Evolutionary conservation across 2,329 filamentous ascomycete genomes (phyloP).

Genomic region (Chaetomium sp.): DNA sequence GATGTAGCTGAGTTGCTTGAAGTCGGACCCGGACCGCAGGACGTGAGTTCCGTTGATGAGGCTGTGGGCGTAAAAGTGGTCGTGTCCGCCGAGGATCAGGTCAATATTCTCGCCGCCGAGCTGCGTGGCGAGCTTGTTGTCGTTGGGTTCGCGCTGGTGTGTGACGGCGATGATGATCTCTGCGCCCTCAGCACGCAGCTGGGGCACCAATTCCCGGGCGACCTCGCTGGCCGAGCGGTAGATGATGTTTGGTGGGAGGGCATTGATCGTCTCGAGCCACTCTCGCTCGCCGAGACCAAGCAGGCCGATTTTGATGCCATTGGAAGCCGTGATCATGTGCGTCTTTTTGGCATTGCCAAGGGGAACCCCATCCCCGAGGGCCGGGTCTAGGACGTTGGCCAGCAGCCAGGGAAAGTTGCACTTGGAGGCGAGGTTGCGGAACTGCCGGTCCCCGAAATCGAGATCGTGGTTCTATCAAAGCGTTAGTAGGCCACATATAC

Average conservation of each 20-base stretch:
- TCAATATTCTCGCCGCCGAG: slow-evolving; percentile 65
- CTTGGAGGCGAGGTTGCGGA: slow-evolving; percentile 62
- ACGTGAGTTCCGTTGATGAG: slow-evolving; percentile 75
- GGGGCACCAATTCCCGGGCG: slow-evolving; percentile 67
- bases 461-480: slow-evolving; percentile 71
- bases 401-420: slow-evolving; percentile 86
- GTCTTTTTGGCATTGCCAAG: slow-evolving; percentile 72
- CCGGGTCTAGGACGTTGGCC: slow-evolving; percentile 81
- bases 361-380: slow-evolving; percentile 65
- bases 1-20: slow-evolving; percentile 86
- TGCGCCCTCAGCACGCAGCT: slow-evolving; percentile 67
- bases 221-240: slow-evolving; percentile 74
- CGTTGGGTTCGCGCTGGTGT: slow-evolving; percentile 83
- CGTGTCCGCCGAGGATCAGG: slow-evolving; percentile 81
- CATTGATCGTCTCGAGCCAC: slow-evolving; percentile 86
- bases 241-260: slow-evolving; percentile 70
- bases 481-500: not conserved
- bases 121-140: slow-evolving; percentile 74
- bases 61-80: slow-evolving; percentile 79
- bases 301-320: slow-evolving; percentile 78
- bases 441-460: slow-evolving; percentile 82
- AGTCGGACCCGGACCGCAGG: slow-evolving; percentile 82
- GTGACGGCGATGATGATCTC: slow-evolving; percentile 78
- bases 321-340: slow-evolving; percentile 69
- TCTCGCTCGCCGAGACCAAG: slow-evolving; percentile 82